Evolutionary conservation across 768 basidiomycete species (phyloP), one percentile per base, ranked within the genome.

Genomic region (Coprinellus micaceus): DNA sequence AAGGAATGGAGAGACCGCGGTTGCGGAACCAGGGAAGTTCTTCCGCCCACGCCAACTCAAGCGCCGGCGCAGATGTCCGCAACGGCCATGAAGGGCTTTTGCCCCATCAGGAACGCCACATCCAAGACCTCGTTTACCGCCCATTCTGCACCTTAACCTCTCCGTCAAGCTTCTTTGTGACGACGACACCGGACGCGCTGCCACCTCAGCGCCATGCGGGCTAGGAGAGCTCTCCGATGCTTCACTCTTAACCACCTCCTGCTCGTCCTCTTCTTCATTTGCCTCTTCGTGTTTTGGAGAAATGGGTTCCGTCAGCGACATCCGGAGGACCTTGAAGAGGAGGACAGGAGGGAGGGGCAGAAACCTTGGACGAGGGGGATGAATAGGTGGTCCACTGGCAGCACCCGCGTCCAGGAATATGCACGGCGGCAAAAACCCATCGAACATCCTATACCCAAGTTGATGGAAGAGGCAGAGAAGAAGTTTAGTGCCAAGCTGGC

Each of bases 391-490:
- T n/a, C n/a, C n/a, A n/a, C n/a, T 15, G 40, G 15, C n/a, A 43
- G 19, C 15, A 21, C 19, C 10, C 17, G 9, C 21, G 3, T 53
- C 39, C 13, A 44, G 24, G 26, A 54, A 54, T 9, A 15, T 12
- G 3, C 41, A 22, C 7, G 39, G 45, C 21, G 33, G 30, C 19
- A 36, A 9, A 11, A 4, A 28, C 13, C 11, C 9, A 53, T 46
- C 13, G 68, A 70, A 22, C 93, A 99, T 68, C 95, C 96, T 5
- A 97, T 98, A 60, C 78, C 92, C 0, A 77, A 74, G 36, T 82
- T 98, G 61, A 89, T 98, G 80, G 81, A 82, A 11, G 84, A 91
- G 2, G 97, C 94, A 1, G 91, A 93, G 67, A 68, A 67, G n/a
- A 78, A 79, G 52, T 98, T 85, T 69, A 78, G 82, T 33, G 69